phyloP scores from a whole-genome alignment of 192 early-diverging fungal genomes.

The Ambispora gerdemannii region DNA sequence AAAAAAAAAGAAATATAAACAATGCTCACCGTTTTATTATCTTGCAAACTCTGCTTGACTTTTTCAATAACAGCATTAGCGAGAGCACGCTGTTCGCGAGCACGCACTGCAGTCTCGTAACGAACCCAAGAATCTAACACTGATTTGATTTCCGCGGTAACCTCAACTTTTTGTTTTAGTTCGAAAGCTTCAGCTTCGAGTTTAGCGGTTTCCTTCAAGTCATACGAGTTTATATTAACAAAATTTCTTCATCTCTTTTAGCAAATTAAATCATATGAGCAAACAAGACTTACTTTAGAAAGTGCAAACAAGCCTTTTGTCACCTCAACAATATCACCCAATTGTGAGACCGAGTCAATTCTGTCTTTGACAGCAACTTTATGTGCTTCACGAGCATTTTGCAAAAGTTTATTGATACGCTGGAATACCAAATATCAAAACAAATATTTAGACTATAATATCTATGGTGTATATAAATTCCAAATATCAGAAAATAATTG shows the following conservation, averaged over 20 bases:
- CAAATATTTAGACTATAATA: no score
- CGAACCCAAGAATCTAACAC: slow-evolving; percentile 97
- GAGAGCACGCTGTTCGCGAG: slow-evolving; percentile 87
- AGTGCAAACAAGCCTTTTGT: slow-evolving; percentile 92
- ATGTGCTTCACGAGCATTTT: slow-evolving; percentile 87
- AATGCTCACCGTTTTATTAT: slow-evolving; percentile 58
- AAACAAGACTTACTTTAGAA: slow-evolving; percentile 82
- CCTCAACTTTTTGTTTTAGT: slow-evolving; percentile 86
- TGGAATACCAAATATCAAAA: no score
- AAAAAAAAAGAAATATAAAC: neutral
- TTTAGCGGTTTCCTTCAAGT: slow-evolving; percentile 72
- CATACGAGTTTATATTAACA: neutral
- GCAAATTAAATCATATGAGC: no score
- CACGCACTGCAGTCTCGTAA: slow-evolving; percentile 90
- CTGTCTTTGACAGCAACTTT: slow-evolving; percentile 85
- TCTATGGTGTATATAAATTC: no score
- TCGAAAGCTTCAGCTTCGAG: slow-evolving; percentile 94
- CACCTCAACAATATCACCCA: slow-evolving; percentile 90
- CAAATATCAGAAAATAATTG: no score
- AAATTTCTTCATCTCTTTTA: neutral
- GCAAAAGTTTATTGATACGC: slow-evolving; percentile 79
- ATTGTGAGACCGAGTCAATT: slow-evolving; percentile 85
- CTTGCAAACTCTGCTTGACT: slow-evolving; percentile 64
- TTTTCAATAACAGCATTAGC: slow-evolving; percentile 80
- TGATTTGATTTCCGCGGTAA: slow-evolving; percentile 78